Evolutionary conservation across 164 flowering plant species (phyloP), one percentile per base, ranked within the genome.

Genomic region (Piper betle): DNA sequence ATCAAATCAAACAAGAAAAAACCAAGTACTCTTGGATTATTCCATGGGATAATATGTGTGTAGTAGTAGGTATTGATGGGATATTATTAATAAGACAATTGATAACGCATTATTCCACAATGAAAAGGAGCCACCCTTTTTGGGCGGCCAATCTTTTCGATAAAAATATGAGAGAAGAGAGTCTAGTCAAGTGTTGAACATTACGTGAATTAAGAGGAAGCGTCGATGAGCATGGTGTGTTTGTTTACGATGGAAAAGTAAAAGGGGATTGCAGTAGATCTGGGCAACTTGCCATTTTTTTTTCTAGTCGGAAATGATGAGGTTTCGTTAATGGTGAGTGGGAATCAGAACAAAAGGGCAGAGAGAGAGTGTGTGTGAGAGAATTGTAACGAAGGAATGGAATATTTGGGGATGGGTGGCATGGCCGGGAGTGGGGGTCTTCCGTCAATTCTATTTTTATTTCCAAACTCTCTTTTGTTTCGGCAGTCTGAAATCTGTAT

Each of bases 341-440:
- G 74, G 78, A 70, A 71, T 73, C 69, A 67, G 76, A 64, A 57
- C 19, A 18, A 41, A 46, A 57, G 61, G 20, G 48, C 33, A 55
- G 52, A 53, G 37, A 53, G 58, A 37, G 65, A 55, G 33, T 0
- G 33, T 0, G 33, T 0, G 33, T 0, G 67, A 64, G 58, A 61
- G 33, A 25, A 2, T 25, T 25, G 53, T 52, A 69, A 42, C 52
- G 65, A 66, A 67, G 53, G 74, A 62, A 53, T 7, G 76, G 84
- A 80, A 79, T 80, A 77, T 80, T 75, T 82, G 37, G 87, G 76
- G 76, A 60, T 60, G 62, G 53, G 82, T 74, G 78, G 79, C 84
- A 80, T 82, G 33, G 82, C 84, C 76, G 70, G 68, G 52, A 61
- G 68, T 53, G 62, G 55, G 68, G 39, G 52, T 33, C 52, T n/a